A percentile compares a stretch with the other conserved stretches of the same genome.
Conservation (phyloP, 805 yeast species). For the Saturnispora zaruensis region DNA sequence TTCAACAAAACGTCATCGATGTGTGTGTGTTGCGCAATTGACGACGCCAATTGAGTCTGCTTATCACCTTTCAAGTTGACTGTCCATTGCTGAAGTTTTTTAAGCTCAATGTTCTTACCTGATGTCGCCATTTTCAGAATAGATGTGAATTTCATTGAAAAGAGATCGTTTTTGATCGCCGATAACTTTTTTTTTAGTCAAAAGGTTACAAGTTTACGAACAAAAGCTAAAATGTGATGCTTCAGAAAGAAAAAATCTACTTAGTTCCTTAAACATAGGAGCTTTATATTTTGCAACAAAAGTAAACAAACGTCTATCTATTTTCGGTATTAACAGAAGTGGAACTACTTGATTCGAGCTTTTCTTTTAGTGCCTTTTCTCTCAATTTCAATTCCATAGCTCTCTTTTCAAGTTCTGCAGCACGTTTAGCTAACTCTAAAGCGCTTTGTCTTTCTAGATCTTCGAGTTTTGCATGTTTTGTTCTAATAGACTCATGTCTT, state of each 20-base stretch:
- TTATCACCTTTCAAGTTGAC: slow-evolving; percentile 21
- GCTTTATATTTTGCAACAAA: not conserved
- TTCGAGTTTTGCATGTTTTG: slow-evolving; percentile 70
- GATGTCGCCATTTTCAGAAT: not conserved
- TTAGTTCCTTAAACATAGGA: not conserved
- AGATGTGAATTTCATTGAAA: not conserved
- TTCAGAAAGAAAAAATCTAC: not conserved
- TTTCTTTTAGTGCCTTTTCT: slow-evolving; percentile 45
- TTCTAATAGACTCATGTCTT: slow-evolving; percentile 65
- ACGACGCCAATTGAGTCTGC: slow-evolving; percentile 26
- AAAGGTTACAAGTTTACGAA: not conserved
- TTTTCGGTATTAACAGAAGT: not conserved
- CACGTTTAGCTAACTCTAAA: slow-evolving; percentile 59
- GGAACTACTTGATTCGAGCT: not conserved
- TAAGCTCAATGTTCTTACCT: slow-evolving; percentile 1
- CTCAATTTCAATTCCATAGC: slow-evolving; percentile 64
- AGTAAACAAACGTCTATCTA: too few relatives aligned
- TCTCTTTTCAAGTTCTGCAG: slow-evolving; percentile 66
- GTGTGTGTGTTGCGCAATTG: slow-evolving; percentile 28
- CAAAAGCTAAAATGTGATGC: not conserved
- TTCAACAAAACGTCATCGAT: slow-evolving; percentile 34
- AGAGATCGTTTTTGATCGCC: not conserved
- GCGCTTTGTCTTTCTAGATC: slow-evolving; percentile 75
- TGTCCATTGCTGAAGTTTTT: slow-evolving; percentile 23
- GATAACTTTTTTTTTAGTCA: not conserved